Conservation (phyloP, 768 basidiomycete species). For the Neoboletus brunneissimus region DNA sequence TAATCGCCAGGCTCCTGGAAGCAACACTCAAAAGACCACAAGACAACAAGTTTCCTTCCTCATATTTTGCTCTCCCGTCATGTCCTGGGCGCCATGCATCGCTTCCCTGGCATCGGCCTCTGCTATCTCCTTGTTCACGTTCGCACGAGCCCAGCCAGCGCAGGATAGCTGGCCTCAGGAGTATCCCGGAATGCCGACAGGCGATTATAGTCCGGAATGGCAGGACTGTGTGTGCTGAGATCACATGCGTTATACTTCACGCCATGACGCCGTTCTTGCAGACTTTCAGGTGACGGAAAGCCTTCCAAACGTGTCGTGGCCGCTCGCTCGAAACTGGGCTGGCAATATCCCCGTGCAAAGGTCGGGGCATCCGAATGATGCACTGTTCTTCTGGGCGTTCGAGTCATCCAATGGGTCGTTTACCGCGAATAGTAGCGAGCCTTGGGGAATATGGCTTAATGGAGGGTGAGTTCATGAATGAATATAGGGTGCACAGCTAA, state of each 20-base stretch:
- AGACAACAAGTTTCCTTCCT: neutral
- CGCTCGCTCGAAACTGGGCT: slow-evolving; percentile 7
- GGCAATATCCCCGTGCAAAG: neutral
- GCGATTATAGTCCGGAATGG: no score
- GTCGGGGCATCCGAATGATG: neutral
- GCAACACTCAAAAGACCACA: neutral
- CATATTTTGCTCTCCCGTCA: neutral
- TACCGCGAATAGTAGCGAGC: neutral
- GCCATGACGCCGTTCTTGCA: slow-evolving; percentile 16
- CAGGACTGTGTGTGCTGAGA: no score
- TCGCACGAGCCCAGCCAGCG: no score
- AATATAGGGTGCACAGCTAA: no score
- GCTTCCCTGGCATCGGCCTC: no score
- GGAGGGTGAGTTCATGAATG: no score
- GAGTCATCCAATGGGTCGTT: neutral
- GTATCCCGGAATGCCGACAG: no score
- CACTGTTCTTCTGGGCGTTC: neutral
- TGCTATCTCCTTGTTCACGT: no score
- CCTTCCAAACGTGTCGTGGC: slow-evolving; percentile 57
- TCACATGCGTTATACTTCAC: neutral
- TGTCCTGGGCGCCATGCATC: neutral
- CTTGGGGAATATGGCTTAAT: no score
- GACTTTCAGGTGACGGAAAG: slow-evolving; percentile 55
- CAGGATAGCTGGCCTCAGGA: no score
- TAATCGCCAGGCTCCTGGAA: no score